Evolutionary conservation across 2,329 filamentous ascomycete genomes (phyloP), one percentile per base, ranked within the genome.

Genomic region (Trichoderma simmonsii): DNA sequence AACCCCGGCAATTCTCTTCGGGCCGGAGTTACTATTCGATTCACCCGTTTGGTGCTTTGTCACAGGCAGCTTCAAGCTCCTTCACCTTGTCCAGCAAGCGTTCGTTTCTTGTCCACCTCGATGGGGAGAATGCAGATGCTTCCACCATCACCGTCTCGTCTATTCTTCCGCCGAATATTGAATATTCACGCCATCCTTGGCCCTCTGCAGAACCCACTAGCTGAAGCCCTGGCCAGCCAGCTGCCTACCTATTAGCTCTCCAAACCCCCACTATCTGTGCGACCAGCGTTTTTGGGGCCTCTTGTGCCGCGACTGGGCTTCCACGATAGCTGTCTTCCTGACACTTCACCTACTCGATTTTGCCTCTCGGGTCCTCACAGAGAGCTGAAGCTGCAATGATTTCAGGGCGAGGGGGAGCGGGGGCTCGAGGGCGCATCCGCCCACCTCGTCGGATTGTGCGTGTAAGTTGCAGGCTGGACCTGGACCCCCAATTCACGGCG

Each of bases 401-500:
- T 75, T 85, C 85, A 7, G 85, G 85, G 73, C 82, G 85, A 76
- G 85, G 85, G 71, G 82, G 83, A 78, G 80, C 80, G 69, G 82
- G 82, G 71, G 77, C 79, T 70, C 79, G 81, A 68, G 81, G 82
- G 71, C 81, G 82, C 76, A 84, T 84, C 75, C 82, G 82, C 70
- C 82, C 82, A 67, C 82, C 82, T 78, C 82, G 82, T 77, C 82
- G 83, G 68, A 80, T 83, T 72, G 78, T 81, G 69, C 80, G 82
- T 75, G 82, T 84, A 80, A 81, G 82, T 80, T 54, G 57, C 62
- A 56, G 26, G 28, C 18, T 14, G n/a, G 30, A 61, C 9, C 34
- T 36, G 34, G 14, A 36, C 57, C 14, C 32, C 9, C 9, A 34
- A 60, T 60, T 14, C 30, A 54, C 59, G 54, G 64, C 57, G 43